A percentile compares a stretch with the other conserved stretches of the same genome.
Conservation (phyloP, 1,284 basidiomycete genomes). For the Rhodotorula sp. region DNA sequence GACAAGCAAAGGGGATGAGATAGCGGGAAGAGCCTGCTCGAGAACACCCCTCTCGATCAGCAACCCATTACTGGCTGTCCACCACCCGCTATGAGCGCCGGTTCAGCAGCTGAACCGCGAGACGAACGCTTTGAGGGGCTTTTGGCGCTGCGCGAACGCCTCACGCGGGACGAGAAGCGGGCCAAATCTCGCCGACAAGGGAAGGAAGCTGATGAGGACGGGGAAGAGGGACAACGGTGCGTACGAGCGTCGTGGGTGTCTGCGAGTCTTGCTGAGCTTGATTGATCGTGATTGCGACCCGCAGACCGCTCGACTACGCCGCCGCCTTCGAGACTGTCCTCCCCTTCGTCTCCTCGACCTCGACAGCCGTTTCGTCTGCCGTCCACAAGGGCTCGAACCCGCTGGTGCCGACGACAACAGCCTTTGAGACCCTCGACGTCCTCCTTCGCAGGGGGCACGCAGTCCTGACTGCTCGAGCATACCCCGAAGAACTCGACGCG, state of each 20-base stretch:
- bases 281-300: neutral
- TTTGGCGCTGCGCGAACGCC: conserved; percentile 1
- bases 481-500: conserved; percentile 2
- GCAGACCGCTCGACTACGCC: conserved; percentile 15
- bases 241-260: too few relatives aligned
- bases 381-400: neutral
- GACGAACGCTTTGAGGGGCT: neutral
- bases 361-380: neutral
- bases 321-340: conserved; percentile 20
- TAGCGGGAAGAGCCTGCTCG: too few relatives aligned
- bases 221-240: neutral
- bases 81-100: neutral
- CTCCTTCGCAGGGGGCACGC: conserved; percentile 15
- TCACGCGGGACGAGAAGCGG: conserved; percentile 2
- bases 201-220: too few relatives aligned
- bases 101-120: neutral
- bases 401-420: conserved; percentile 6
- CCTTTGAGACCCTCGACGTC: conserved; percentile 28
- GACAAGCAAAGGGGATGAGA: too few relatives aligned
- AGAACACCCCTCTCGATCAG: too few relatives aligned
- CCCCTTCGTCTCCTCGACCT: neutral
- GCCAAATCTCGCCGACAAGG: neutral
- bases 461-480: neutral
- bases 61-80: neutral
- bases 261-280: too few relatives aligned